These are phyloP conservation scores for Carpinus fangiana DNA, from an alignment of 306 rosid species.

Conservation along the genomic window DNA sequence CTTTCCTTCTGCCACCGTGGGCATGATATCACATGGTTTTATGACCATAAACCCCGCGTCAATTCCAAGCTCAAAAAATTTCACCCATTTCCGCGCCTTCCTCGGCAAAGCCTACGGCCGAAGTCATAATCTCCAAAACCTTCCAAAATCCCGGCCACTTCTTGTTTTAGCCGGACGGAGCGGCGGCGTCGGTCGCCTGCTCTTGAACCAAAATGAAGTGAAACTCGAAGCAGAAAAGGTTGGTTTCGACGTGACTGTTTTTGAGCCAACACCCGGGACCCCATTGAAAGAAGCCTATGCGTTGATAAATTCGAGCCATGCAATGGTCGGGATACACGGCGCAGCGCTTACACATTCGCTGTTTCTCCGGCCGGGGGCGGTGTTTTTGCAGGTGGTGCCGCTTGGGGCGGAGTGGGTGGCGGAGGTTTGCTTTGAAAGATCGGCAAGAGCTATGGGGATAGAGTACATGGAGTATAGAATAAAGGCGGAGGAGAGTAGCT, in stretches of 20 bases:
- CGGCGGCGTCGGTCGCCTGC: neutral
- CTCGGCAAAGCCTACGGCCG: conserved; percentile 32
- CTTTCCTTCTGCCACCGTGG: conserved; percentile 43
- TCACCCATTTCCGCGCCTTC: conserved; percentile 36
- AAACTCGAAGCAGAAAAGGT: conserved; percentile 11
- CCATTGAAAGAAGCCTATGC: conserved; percentile 26
- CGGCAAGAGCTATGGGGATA: conserved; percentile 25
- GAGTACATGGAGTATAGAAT: conserved; percentile 43
- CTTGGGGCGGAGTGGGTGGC: conserved; percentile 39
- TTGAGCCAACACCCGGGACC: conserved; percentile 27
- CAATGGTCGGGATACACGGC: conserved; percentile 46
- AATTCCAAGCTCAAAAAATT: conserved; percentile 19
- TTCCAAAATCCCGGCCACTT: neutral
- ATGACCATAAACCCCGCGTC: conserved; percentile 33
- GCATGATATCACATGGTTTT: conserved; percentile 46
- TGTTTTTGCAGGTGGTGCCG: conserved; percentile 50
- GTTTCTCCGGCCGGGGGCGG: conserved; percentile 34
- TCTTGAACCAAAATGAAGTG: conserved; percentile 31
- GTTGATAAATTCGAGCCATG: conserved; percentile 43
- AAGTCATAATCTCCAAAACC: neutral
- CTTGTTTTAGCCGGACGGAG: conserved; percentile 19
- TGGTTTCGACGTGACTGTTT: conserved; percentile 42
- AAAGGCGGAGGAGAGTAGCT: conserved; percentile 41
- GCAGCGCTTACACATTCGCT: conserved; percentile 43
- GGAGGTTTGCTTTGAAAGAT: conserved; percentile 21